Base-by-base conservation (phyloP, 768 basidiomycete genomes). In the Calocera cornea region DNA sequence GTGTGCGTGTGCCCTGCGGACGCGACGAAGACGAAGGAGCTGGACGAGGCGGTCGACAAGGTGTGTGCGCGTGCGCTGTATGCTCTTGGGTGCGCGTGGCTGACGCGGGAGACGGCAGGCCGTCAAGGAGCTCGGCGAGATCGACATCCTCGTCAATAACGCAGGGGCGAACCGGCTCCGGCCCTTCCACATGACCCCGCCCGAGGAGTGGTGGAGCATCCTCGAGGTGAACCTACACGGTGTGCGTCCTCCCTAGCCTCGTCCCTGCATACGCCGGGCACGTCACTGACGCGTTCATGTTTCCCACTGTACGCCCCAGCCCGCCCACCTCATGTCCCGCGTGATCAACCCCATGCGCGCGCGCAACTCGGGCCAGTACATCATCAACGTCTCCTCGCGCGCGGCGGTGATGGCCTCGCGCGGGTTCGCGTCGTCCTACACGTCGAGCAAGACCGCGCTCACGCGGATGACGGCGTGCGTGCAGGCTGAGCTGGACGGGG, bases 81-180 rank as follows among this genome's bases (percentile, higher is more conserved):
- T 33, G 22, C 31, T 27, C 24, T 29, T 10, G 11, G 24, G 31
- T 60, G 14, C 11, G 36, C 7, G 36, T 60, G 24, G 19, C 54
- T 60, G 31, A 60, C 31, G 24, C 16, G 11, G 54, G 14, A 5
- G 11, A 10, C 31, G 10, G 10, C 54, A 60, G 54, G 54, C 54
- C 27, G 54, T 60, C 14, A 60, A 60, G 54, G 54, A 60, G 22
- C 31, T 60, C 2, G 54, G 54, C 5, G 54, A 60, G 54, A 60
- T 60, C 54, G 54, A 60, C 54, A 60, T 60, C 24, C 54, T 60
- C 54, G 54, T 60, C 31, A 60, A 60, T 19, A 60, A 60, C 31
- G 54, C 54, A 10, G 54, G 54, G 7, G 54, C 54, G 27, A 60
- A 60, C 54, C 24, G 54, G 24, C 54, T 60, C 54, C 2, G 54